A percentile compares a stretch with the other conserved stretches of the same genome.
phyloP scores from a whole-genome alignment of 2,329 filamentous ascomycete genomes.

The Fusarium stilboides region DNA sequence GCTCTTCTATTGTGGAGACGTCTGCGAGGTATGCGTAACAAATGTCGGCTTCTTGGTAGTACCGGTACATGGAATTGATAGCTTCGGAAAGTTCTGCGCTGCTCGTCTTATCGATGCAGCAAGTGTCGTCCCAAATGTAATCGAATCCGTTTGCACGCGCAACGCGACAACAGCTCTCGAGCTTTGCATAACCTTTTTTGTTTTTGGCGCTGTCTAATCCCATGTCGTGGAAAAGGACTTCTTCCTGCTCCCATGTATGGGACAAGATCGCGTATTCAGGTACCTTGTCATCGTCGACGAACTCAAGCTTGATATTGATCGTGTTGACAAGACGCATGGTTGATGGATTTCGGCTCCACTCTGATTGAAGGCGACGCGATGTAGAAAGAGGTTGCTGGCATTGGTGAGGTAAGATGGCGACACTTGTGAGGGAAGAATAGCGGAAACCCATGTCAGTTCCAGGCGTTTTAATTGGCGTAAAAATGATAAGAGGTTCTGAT shows the following conservation, averaged over 20 bases:
- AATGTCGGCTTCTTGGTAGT: constrained; percentile 22
- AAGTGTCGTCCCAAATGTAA: constrained; percentile 42
- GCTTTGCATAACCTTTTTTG: constrained; percentile 28
- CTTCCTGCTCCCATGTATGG: constrained; percentile 21
- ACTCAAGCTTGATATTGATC: background rate
- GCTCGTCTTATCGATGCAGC: constrained; percentile 44
- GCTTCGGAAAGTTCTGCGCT: constrained; percentile 38
- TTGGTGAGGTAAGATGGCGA: no score
- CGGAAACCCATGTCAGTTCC: no score
- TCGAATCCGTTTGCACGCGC: constrained; percentile 12
- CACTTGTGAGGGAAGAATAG: no score
- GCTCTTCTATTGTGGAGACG: background rate
- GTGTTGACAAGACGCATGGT: constrained; percentile 47
- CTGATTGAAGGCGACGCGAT: background rate
- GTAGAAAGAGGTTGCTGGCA: no score
- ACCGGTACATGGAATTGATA: constrained; percentile 44
- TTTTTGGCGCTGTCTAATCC: background rate
- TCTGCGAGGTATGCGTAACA: constrained; percentile 39
- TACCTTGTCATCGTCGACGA: background rate
- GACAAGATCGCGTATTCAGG: constrained; percentile 27
- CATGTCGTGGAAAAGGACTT: constrained; percentile 26
- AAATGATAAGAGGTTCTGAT: no score
- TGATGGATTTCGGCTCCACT: background rate
- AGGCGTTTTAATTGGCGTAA: no score
- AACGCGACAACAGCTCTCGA: constrained; percentile 19